Base-by-base conservation (phyloP, 75 land plant genomes). In the Selaginella tamariscina region DNA sequence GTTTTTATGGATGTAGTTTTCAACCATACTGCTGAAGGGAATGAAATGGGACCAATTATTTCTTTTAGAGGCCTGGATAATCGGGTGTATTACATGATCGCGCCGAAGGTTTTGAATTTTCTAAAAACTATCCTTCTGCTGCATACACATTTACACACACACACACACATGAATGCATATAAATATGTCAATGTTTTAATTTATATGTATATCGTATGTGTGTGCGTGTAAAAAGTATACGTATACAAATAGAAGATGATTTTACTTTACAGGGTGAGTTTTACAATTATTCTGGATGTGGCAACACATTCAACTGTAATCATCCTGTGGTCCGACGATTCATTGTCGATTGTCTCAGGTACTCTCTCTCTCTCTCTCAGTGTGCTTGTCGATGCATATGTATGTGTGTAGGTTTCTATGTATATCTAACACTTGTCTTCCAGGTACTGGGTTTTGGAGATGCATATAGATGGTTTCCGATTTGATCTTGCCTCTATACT, bases 391-490 rank as follows among this genome's bases (percentile, higher is more conserved):
- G 9, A 27, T 68, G 68, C 21, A 54, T 27, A 56, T 66, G n/a
- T n/a, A n/a, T n/a, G n/a, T n/a, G n/a, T n/a, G n/a, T n/a, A n/a
- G n/a, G n/a, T n/a, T n/a, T n/a, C n/a, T n/a, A n/a, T n/a, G n/a
- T n/a, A 15, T 21, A 30, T 31, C n/a, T 33, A 24, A 29, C 23
- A 20, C 54, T 32, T 67, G 15, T 70, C 31, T 56, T 32, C 59
- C 85, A 93, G 98, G 81, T 94, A 94, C 74, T 94, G 98, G 98
- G 96, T 90, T 20, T 82, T 79, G 28, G 96, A 94, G 73, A 90
- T 94, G 91, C 98, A 94, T 73, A 73, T 94, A 62, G 98, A 94
- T 90, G 98, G 98, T 15, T 94, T 94, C 72, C 98, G 96, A 21
- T 94, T 94, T 81, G 98, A 94, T 76, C 84, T 94, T 74, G 98